Percentiles rank a stretch among this genome's conserved stretches.
phyloP scores from a whole-genome alignment of 108 stramenopile species.

The Pseudonitzschia multiseries region DNA sequence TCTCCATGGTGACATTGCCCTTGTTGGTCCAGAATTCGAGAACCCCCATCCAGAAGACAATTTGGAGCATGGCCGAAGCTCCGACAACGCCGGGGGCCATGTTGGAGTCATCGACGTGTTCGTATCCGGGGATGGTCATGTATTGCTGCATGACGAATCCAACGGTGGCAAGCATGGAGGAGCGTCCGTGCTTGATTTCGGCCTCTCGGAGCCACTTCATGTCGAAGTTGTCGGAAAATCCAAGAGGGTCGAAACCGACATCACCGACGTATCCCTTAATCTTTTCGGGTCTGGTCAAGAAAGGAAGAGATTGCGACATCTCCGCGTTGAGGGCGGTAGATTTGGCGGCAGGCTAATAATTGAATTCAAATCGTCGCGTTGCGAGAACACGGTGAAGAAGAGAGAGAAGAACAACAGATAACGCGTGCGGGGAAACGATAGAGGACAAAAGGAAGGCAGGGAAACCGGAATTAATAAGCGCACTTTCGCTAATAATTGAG shows the following conservation, averaged over 20 bases:
- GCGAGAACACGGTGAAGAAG: background rate
- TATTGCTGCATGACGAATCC: conserved; percentile 79
- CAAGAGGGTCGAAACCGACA: conserved; percentile 92
- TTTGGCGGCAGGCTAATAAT: background rate
- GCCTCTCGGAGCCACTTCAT: conserved; percentile 97
- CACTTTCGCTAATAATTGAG: background rate
- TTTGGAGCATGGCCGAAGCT: conserved; percentile 84
- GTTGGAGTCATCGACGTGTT: conserved; percentile 84
- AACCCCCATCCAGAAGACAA: conserved; percentile 71
- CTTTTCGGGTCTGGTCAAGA: conserved; percentile 68
- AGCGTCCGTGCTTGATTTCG: conserved; percentile 96
- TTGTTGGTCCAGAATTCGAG: conserved; percentile 88
- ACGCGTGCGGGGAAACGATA: background rate
- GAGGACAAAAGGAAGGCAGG: background rate
- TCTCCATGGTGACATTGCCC: conserved; percentile 89
- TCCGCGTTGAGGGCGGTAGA: conserved; percentile 65
- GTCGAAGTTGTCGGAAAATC: conserved; percentile 88
- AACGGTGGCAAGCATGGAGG: conserved; percentile 90
- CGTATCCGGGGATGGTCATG: conserved; percentile 79
- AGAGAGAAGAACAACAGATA: background rate
- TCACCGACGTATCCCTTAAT: conserved; percentile 78
- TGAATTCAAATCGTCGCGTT: background rate
- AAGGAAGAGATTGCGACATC: conserved; percentile 86
- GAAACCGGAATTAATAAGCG: background rate
- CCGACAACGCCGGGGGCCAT: conserved; percentile 76